Percentiles rank a stretch among this genome's conserved stretches.
Conservation (phyloP, 192 early-diverging fungal genomes). For the Coemansia sp. region DNA sequence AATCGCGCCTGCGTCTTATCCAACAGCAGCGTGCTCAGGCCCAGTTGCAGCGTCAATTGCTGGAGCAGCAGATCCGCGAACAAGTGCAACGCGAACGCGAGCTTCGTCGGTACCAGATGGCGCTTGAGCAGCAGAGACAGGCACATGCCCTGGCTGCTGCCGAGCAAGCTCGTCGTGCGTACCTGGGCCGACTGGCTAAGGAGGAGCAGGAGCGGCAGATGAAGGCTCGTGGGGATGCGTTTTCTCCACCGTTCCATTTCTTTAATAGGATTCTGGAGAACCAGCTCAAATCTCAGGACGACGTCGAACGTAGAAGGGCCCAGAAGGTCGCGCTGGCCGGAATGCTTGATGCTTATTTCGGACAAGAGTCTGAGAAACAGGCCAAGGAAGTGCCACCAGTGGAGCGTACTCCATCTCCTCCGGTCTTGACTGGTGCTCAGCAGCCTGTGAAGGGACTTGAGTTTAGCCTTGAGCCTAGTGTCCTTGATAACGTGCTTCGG, state of each 20-base stretch:
- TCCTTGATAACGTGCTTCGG: conserved; percentile 38
- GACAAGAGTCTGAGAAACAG: neutral
- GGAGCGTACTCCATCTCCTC: neutral
- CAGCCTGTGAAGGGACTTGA: conserved; percentile 2
- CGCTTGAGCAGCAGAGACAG: conserved; percentile 29
- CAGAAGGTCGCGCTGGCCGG: conserved; percentile 24
- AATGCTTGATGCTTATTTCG: conserved; percentile 41
- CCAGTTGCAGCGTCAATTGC: conserved; percentile 22
- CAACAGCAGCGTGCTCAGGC: conserved; percentile 39
- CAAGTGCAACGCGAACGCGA: conserved; percentile 24
- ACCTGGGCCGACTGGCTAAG: conserved; percentile 17
- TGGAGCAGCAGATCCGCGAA: conserved; percentile 33
- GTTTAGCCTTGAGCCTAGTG: conserved; percentile 13
- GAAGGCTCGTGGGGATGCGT: neutral
- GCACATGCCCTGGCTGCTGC: conserved; percentile 20
- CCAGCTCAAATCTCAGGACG: conserved; percentile 38
- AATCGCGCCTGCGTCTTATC: conserved; percentile 29
- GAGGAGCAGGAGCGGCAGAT: conserved; percentile 24
- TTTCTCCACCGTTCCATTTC: conserved; percentile 42
- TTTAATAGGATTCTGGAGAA: conserved; percentile 38
- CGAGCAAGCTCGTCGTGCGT: conserved; percentile 16
- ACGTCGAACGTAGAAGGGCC: conserved; percentile 32
- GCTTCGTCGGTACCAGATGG: conserved; percentile 19
- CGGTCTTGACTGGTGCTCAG: neutral
- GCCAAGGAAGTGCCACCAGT: neutral